Evolutionary conservation across 2,329 filamentous ascomycete species (phyloP).

Genomic region (Sphaerulina musiva): DNA sequence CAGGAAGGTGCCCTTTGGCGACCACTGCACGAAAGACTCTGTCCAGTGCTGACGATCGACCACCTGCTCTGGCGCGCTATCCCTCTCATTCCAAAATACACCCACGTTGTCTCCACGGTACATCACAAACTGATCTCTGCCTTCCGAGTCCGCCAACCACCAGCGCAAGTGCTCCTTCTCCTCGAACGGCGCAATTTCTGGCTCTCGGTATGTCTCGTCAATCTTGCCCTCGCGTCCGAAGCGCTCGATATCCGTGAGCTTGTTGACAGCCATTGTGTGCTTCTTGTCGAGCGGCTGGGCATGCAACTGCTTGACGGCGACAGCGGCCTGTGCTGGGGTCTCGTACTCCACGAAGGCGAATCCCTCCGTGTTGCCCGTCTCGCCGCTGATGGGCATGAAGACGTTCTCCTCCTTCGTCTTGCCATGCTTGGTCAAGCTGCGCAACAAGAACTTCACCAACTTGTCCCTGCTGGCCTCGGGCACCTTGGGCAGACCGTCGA

Average conservation of each 20-base stretch:
- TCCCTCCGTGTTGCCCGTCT: slow-evolving; percentile 76
- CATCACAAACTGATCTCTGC: slow-evolving; percentile 92
- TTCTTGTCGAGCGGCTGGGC: slow-evolving; percentile 88
- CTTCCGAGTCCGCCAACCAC: slow-evolving; percentile 82
- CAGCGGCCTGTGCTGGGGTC: slow-evolving; percentile 79
- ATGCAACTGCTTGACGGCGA: slow-evolving; percentile 83
- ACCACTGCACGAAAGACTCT: slow-evolving; percentile 97
- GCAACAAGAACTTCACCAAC: slow-evolving; percentile 90
- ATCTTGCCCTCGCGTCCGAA: slow-evolving; percentile 90
- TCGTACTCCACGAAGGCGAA: slow-evolving; percentile 98
- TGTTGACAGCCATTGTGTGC: slow-evolving; percentile 93
- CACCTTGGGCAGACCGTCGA: slow-evolving; percentile 88
- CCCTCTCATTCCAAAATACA: slow-evolving; percentile 98
- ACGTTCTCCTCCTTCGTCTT: slow-evolving; percentile 79
- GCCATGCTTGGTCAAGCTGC: slow-evolving; percentile 83
- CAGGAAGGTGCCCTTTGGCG: slow-evolving; percentile 85
- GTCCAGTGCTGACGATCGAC: slow-evolving; percentile 96
- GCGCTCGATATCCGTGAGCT: slow-evolving; percentile 94
- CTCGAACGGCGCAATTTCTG: slow-evolving; percentile 73
- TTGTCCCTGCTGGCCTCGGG: slow-evolving; percentile 87
- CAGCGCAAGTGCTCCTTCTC: slow-evolving; percentile 93
- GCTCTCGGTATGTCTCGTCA: slow-evolving; percentile 80
- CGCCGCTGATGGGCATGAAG: slow-evolving; percentile 80
- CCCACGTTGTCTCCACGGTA: slow-evolving; percentile 87
- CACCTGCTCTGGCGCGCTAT: slow-evolving; percentile 76